Evolutionary conservation across 2,329 filamentous ascomycete species (phyloP).

Genomic region (Claviceps quebecensis): DNA sequence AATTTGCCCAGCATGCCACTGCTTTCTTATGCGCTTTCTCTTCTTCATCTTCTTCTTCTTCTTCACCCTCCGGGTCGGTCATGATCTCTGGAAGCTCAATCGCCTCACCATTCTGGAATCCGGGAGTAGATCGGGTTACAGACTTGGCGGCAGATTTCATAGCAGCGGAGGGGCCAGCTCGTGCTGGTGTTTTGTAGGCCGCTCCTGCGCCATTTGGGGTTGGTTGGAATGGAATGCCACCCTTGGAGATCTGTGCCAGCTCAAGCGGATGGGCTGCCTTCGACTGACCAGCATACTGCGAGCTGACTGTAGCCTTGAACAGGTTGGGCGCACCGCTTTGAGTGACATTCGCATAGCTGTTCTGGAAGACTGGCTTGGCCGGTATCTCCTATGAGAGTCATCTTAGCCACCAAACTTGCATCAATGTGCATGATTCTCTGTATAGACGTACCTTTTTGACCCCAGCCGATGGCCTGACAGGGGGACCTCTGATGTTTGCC

Average conservation of each 20-base stretch:
- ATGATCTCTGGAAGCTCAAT: slow-evolving; percentile 92
- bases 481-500: slow-evolving; percentile 59
- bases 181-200: slow-evolving; percentile 57
- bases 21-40: slow-evolving; percentile 31
- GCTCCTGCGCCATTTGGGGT: slow-evolving; percentile 40
- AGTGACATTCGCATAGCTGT: slow-evolving; percentile 47
- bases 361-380: slow-evolving; percentile 44
- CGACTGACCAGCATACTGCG: slow-evolving; percentile 50
- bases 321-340: slow-evolving; percentile 39
- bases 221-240: slow-evolving; percentile 78
- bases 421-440: not conserved
- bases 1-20: slow-evolving; percentile 76
- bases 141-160: slow-evolving; percentile 47
- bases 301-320: slow-evolving; percentile 52
- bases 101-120: slow-evolving; percentile 75
- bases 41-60: slow-evolving; percentile 51
- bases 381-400: slow-evolving; percentile 36
- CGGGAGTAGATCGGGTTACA: slow-evolving; percentile 57
- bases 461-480: slow-evolving; percentile 64
- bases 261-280: slow-evolving; percentile 59
- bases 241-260: slow-evolving; percentile 77
- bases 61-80: slow-evolving; percentile 84
- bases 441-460: slow-evolving; percentile 48
- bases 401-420: not conserved
- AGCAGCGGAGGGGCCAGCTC: slow-evolving; percentile 28